phyloP scores from a whole-genome alignment of 495 filamentous ascomycete genomes.

The Penicillium antarcticum region DNA sequence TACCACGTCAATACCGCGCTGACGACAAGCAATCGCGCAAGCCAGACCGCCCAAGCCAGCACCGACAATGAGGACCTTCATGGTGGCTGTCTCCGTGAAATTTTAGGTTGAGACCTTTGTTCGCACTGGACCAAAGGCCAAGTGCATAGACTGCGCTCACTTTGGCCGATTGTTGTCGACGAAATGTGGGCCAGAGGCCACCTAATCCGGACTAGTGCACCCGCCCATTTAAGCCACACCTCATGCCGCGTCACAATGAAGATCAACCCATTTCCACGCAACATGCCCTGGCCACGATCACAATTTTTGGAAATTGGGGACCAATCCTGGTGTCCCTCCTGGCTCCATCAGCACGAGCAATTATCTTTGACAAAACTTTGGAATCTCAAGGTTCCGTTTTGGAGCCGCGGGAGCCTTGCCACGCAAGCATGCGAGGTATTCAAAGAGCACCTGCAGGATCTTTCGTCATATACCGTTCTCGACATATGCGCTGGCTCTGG shows the following conservation, averaged over 20 bases:
- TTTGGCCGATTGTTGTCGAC: too few relatives aligned
- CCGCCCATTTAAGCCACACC: too few relatives aligned
- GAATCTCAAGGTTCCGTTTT: slow-evolving; percentile 21
- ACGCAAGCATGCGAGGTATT: slow-evolving; percentile 38
- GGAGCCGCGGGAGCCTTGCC: slow-evolving; percentile 17
- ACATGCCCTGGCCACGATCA: slow-evolving; percentile 23
- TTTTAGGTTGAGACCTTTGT: too few relatives aligned
- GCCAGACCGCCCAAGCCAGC: slow-evolving; percentile 50
- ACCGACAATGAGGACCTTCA: slow-evolving; percentile 6
- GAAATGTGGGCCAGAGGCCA: too few relatives aligned
- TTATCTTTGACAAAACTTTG: slow-evolving; percentile 32
- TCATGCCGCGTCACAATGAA: too few relatives aligned
- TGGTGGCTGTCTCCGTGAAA: slow-evolving; percentile 5
- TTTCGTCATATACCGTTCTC: slow-evolving; percentile 54
- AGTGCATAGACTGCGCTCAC: too few relatives aligned
- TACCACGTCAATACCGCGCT: slow-evolving; percentile 51
- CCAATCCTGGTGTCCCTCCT: slow-evolving; percentile 32
- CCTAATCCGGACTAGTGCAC: too few relatives aligned
- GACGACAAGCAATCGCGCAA: slow-evolving; percentile 56
- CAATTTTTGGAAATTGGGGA: slow-evolving; percentile 38
- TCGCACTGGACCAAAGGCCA: too few relatives aligned
- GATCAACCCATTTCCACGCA: too few relatives aligned
- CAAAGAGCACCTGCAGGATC: slow-evolving; percentile 34
- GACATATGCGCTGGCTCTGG: slow-evolving; percentile 76
- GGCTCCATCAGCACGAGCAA: slow-evolving; percentile 29